A percentile compares a stretch with the other conserved stretches of the same genome.
phyloP scores from a whole-genome alignment of 2,329 filamentous ascomycete genomes.

The Aspergillus tamarii region DNA sequence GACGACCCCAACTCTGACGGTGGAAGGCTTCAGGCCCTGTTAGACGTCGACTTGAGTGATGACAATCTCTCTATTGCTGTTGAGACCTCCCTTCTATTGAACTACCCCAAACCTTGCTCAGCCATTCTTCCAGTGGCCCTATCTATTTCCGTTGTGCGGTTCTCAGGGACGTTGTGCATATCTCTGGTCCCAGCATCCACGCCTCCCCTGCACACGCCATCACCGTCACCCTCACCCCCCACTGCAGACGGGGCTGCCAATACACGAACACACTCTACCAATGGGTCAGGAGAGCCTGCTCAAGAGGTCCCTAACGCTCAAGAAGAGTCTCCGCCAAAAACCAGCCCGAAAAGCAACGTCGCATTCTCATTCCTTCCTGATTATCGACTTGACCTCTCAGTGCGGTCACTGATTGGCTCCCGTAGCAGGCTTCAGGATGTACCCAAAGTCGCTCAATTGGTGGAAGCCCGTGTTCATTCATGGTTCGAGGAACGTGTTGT shows the following conservation, averaged over 20 bases:
- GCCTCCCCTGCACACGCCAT: conserved; percentile 38
- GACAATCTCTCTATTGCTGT: conserved; percentile 92
- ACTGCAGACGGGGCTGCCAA: conserved; percentile 21
- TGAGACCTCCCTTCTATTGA: conserved; percentile 90
- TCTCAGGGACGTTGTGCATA: conserved; percentile 91
- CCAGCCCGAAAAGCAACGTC: conserved; percentile 78
- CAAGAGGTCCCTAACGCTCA: not conserved
- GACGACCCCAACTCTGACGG: conserved; percentile 61
- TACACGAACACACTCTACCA: conserved; percentile 9
- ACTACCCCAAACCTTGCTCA: conserved; percentile 88
- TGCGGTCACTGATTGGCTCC: conserved; percentile 65
- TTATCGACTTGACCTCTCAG: conserved; percentile 67
- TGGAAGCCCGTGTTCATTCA: conserved; percentile 65
- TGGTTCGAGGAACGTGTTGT: conserved; percentile 71
- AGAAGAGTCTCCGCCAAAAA: conserved; percentile 32
- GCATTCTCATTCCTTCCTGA: conserved; percentile 81
- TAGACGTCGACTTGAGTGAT: conserved; percentile 93
- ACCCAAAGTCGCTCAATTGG: conserved; percentile 67
- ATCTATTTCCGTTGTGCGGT: conserved; percentile 87
- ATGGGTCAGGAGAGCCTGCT: conserved; percentile 17
- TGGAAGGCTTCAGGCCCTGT: conserved; percentile 82
- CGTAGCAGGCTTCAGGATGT: conserved; percentile 66
- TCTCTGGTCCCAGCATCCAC: conserved; percentile 78
- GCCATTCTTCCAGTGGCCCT: conserved; percentile 90
- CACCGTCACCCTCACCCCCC: conserved; percentile 34